Conservation (phyloP, 2,329 filamentous ascomycete species). For the Aureobasidium sp. region DNA sequence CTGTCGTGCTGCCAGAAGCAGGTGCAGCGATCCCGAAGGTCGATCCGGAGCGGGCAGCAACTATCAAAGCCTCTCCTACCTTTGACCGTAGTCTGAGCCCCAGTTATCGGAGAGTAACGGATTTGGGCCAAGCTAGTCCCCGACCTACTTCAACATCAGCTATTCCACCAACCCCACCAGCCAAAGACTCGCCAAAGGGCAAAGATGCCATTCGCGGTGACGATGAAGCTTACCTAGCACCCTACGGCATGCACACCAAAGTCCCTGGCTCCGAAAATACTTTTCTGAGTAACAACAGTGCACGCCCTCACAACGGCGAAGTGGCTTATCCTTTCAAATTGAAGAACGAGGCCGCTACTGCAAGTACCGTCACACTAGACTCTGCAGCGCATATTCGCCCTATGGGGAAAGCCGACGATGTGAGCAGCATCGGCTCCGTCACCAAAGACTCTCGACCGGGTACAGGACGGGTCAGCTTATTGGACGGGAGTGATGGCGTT, state of each 20-base stretch:
- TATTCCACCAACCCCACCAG: background rate
- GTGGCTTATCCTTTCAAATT: conserved; percentile 69
- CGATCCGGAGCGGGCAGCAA: background rate
- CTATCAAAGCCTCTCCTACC: background rate
- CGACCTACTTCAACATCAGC: background rate
- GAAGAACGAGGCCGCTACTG: conserved; percentile 49
- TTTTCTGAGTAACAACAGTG: conserved; percentile 47
- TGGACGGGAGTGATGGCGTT: conserved; percentile 2
- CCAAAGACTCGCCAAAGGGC: conserved; percentile 4
- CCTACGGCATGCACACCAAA: conserved; percentile 18
- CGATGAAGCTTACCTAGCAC: background rate
- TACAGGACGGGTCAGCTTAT: background rate
- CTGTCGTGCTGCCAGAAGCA: conserved; percentile 6
- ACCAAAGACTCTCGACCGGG: background rate
- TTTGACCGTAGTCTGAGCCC: conserved; percentile 12
- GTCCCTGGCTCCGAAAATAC: conserved; percentile 35
- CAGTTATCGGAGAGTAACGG: conserved; percentile 4
- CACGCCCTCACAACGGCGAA: conserved; percentile 60
- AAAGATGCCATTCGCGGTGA: background rate
- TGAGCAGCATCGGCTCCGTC: background rate
- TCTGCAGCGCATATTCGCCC: conserved; percentile 25
- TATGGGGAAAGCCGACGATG: conserved; percentile 16
- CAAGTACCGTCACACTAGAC: conserved; percentile 62
- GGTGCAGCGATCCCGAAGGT: background rate
- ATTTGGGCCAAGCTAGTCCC: conserved; percentile 1